Percentiles rank a stretch among this genome's conserved stretches.
Evolutionary conservation across 805 yeast species (phyloP).

Genomic region (Metschnikowia dekortorum): DNA sequence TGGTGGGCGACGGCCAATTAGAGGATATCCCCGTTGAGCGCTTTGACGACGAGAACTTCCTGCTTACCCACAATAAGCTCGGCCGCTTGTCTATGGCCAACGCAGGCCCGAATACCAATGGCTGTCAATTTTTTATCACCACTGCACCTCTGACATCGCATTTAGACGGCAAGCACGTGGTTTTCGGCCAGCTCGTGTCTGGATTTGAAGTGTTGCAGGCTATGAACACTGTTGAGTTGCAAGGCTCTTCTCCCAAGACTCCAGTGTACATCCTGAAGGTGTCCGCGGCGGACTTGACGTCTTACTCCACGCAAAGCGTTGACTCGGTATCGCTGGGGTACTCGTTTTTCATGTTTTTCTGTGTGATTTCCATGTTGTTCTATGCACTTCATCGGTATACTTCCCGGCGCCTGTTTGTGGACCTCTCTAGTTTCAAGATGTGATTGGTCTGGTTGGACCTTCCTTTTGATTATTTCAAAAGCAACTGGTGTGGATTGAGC

Average conservation of each 20-base stretch:
- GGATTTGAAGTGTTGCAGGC: slow-evolving; percentile 18
- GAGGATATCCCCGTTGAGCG: slow-evolving; percentile 22
- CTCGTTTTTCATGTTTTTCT: slow-evolving; percentile 10
- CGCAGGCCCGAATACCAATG: slow-evolving; percentile 22
- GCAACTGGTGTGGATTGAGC: no score
- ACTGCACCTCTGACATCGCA: slow-evolving; percentile 9
- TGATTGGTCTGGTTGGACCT: not conserved
- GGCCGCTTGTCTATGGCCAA: slow-evolving; percentile 32
- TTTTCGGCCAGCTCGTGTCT: slow-evolving; percentile 24
- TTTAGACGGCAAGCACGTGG: slow-evolving; percentile 24
- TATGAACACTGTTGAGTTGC: slow-evolving; percentile 8
- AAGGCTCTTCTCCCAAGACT: slow-evolving; percentile 7
- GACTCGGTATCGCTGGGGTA: slow-evolving; percentile 10
- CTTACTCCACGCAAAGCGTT: slow-evolving; percentile 2
- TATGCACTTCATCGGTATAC: slow-evolving; percentile 7
- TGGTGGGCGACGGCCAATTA: slow-evolving; percentile 13
- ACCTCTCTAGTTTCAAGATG: slow-evolving; percentile 13
- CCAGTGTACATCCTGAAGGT: slow-evolving; percentile 8
- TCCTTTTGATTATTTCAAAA: no score
- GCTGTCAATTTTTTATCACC: slow-evolving; percentile 23
- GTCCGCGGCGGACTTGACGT: slow-evolving; percentile 1
- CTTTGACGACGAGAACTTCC: slow-evolving; percentile 24
- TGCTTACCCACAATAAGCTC: slow-evolving; percentile 24
- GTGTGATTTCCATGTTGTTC: slow-evolving; percentile 1
- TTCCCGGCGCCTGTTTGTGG: slow-evolving; percentile 13